Conservation (phyloP, 2,329 filamentous ascomycete genomes). For the Alternaria sp. region DNA sequence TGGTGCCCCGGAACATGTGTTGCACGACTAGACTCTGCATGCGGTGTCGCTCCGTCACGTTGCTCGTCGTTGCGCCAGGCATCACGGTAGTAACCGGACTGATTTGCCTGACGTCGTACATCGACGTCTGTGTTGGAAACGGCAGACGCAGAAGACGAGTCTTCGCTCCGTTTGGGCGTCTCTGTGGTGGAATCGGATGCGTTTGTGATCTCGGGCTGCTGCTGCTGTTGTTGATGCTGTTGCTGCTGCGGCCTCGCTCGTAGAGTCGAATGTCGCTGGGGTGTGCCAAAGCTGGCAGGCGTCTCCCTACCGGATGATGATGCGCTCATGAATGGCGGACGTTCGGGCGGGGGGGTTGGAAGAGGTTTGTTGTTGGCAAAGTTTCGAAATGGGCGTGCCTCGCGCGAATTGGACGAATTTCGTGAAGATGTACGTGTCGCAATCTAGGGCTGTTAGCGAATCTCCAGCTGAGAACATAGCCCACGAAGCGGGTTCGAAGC, state of each 20-base stretch:
- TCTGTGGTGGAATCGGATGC: conserved; percentile 28
- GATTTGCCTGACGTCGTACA: conserved; percentile 21
- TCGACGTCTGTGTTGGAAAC: conserved; percentile 22
- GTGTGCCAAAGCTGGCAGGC: conserved; percentile 17
- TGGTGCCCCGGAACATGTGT: conserved; percentile 21
- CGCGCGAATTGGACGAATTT: conserved; percentile 44
- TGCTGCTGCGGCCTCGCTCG: conserved; percentile 19
- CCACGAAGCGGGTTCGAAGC: neutral
- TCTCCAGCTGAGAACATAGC: neutral
- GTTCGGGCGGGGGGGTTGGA: conserved; percentile 41
- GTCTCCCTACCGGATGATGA: conserved; percentile 23
- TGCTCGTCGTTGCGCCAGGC: conserved; percentile 30
- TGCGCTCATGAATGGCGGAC: conserved; percentile 32
- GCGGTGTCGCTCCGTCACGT: conserved; percentile 16
- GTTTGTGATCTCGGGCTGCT: conserved; percentile 24
- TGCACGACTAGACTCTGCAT: conserved; percentile 20
- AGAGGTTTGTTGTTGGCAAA: conserved; percentile 46
- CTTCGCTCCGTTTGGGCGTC: conserved; percentile 26
- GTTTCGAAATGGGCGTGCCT: conserved; percentile 42
- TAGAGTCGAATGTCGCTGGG: conserved; percentile 21
- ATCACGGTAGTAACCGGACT: conserved; percentile 31
- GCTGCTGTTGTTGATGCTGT: neutral
- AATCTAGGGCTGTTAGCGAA: conserved; percentile 34
- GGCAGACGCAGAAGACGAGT: conserved; percentile 17
- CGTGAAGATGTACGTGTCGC: conserved; percentile 48